Evolutionary conservation across 805 yeast species (phyloP).

Genomic region (Candida chilensis): DNA sequence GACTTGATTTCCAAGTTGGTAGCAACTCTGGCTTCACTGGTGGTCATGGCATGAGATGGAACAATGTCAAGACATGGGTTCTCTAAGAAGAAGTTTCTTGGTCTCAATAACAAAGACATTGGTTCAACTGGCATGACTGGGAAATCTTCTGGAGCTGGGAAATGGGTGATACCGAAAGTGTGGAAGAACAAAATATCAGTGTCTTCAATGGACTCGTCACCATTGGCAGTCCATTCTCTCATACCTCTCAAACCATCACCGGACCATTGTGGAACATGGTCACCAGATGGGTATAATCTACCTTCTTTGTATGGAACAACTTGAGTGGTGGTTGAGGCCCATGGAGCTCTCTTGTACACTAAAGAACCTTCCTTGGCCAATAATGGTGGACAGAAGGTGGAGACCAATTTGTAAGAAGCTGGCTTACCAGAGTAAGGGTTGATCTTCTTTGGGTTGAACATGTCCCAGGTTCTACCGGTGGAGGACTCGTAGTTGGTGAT

Average conservation of each 20-base stretch:
- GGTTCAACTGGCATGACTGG: constrained; percentile 87
- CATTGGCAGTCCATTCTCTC: constrained; percentile 63
- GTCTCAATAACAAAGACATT: constrained; percentile 64
- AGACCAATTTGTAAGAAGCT: constrained; percentile 67
- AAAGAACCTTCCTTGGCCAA: constrained; percentile 68
- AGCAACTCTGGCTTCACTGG: constrained; percentile 29
- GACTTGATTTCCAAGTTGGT: constrained; percentile 28
- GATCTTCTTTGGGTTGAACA: constrained; percentile 60
- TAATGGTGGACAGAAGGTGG: constrained; percentile 64
- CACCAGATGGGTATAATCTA: constrained; percentile 74
- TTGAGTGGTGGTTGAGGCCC: constrained; percentile 61
- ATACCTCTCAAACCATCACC: constrained; percentile 62
- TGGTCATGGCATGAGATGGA: constrained; percentile 50
- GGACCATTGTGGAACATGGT: constrained; percentile 66
- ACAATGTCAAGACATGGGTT: constrained; percentile 71
- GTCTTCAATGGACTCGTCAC: constrained; percentile 45
- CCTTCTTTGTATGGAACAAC: constrained; percentile 70
- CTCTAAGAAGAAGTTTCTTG: constrained; percentile 69
- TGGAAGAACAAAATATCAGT: constrained; percentile 72
- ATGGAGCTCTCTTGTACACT: constrained; percentile 74
- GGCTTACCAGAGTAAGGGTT: constrained; percentile 70
- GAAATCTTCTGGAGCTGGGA: constrained; percentile 87
- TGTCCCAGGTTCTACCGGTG: constrained; percentile 70
- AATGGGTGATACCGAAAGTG: constrained; percentile 78
- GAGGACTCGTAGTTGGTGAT: constrained; percentile 50